Evolutionary conservation across 441 rosid species (phyloP), one percentile per base, ranked within the genome.

Genomic region (Pelargonium australe): DNA sequence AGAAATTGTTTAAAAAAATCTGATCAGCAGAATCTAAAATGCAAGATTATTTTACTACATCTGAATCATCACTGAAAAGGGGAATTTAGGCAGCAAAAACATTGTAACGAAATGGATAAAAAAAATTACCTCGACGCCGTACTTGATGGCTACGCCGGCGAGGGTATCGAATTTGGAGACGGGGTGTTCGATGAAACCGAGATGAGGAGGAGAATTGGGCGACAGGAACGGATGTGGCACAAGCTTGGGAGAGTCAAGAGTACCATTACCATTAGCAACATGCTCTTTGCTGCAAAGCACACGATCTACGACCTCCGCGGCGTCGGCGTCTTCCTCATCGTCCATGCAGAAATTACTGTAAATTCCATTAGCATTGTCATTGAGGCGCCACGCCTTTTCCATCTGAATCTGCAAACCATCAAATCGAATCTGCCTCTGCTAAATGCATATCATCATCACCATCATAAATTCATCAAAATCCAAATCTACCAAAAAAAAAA

Each of bases 61-160:
- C 31, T 25, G 2, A 25, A 25, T n/a, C 13, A n/a, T 53, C 13
- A 17, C 55, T 14, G 16, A 53, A 13, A n/a, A 14, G 58, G 5
- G 13, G 58, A n/a, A 51, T 51, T 13, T 1, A 51, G 58, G 17
- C 58, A 13, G n/a, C n/a, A n/a, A 51, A 47, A 55, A 55, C 8
- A 17, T 55, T 17, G 7, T 9, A 16, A 14, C 61, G 7, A 55
- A 20, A 55, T 7, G 11, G 9, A 16, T 16, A 16, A 8, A 2
- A 44, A 3, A 8, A 43, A 66, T 61, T 37, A 81, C 84, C 78
- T 81, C 84, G 44, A 76, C 84, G 6, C 82, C 84, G 20, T 81
- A 81, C 58, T 77, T 78, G 73, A 81, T 81, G 71, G 84, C 84
- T 16, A 81, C 73, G 37, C 84, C 84, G 19, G 80, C 80, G 5